Evolutionary conservation across 768 basidiomycete genomes (phyloP).

Genomic region (Rhizopogon roseolus): DNA sequence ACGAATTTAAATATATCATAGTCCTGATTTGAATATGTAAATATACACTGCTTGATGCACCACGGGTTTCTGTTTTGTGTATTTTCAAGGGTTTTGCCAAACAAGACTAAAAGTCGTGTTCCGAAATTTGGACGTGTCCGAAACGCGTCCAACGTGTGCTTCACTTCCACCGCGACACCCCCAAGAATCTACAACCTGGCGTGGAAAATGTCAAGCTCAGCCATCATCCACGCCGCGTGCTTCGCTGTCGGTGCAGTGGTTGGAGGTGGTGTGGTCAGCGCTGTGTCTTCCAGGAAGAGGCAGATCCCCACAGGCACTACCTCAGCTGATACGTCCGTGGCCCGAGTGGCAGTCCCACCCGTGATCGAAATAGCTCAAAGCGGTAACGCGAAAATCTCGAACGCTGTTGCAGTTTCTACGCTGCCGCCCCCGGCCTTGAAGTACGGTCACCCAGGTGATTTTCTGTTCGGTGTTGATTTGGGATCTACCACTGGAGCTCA

Average conservation of each 20-base stretch:
- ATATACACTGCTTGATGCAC: slow-evolving; percentile 24
- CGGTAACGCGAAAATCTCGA: slow-evolving; percentile 39
- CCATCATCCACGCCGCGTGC: slow-evolving; percentile 58
- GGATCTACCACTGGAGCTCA: background rate
- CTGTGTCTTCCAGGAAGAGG: slow-evolving; percentile 32
- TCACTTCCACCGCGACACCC: background rate
- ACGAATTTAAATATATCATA: slow-evolving; percentile 18
- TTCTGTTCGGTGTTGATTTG: background rate
- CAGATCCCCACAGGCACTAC: slow-evolving; percentile 10
- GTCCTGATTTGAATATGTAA: slow-evolving; percentile 13
- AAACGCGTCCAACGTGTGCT: background rate
- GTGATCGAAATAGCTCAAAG: slow-evolving; percentile 42
- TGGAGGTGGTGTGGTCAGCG: slow-evolving; percentile 69
- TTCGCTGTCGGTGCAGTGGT: slow-evolving; percentile 82
- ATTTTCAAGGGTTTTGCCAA: slow-evolving; percentile 1
- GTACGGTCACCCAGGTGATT: slow-evolving; percentile 78
- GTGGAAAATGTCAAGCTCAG: slow-evolving; percentile 38
- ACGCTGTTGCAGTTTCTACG: slow-evolving; percentile 17
- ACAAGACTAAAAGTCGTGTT: background rate
- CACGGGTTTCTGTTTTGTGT: background rate
- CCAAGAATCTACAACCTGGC: background rate
- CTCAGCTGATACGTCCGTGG: slow-evolving; percentile 9
- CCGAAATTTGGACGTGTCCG: background rate
- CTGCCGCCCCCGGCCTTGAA: slow-evolving; percentile 47
- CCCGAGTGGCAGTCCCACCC: slow-evolving; percentile 22